phyloP scores from a whole-genome alignment of 2,329 filamentous ascomycete genomes.

The Xylariaceae sp. region DNA sequence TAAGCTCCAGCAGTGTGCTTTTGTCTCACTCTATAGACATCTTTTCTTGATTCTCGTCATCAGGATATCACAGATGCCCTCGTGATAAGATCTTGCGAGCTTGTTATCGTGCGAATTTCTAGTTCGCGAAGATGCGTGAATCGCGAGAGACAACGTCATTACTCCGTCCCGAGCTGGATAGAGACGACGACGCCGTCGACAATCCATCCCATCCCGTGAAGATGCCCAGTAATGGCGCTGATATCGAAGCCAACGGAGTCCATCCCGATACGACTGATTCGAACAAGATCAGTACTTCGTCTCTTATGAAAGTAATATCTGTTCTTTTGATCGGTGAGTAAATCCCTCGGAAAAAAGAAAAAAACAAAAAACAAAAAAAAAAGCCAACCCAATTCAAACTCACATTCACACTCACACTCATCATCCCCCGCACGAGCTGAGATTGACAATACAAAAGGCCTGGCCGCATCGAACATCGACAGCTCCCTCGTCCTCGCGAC shows the following conservation, averaged over 20 bases:
- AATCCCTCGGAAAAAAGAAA: too few relatives aligned
- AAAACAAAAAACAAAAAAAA: too few relatives aligned
- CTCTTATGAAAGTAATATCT: slow-evolving; percentile 11
- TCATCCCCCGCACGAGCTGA: neutral
- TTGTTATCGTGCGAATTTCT: neutral
- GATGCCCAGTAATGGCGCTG: neutral
- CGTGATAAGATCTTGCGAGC: too few relatives aligned
- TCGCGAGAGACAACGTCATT: slow-evolving; percentile 11
- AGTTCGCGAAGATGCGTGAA: neutral
- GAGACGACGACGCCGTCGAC: neutral
- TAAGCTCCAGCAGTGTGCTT: too few relatives aligned
- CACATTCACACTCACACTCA: neutral
- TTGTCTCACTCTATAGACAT: too few relatives aligned
- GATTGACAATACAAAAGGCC: slow-evolving; percentile 26
- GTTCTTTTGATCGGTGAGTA: slow-evolving; percentile 16
- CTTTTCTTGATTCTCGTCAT: too few relatives aligned
- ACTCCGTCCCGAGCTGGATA: slow-evolving; percentile 5
- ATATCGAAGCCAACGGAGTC: slow-evolving; percentile 11
- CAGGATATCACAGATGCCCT: too few relatives aligned
- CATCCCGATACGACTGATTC: neutral
- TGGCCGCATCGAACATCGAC: slow-evolving; percentile 63
- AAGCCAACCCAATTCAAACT: neutral
- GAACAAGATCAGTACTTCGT: slow-evolving; percentile 5
- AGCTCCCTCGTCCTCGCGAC: slow-evolving; percentile 61
- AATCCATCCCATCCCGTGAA: neutral